A percentile compares a stretch with the other conserved stretches of the same genome.
Conservation (phyloP, 495 filamentous ascomycete species). For the Aspergillus bridgeri region DNA sequence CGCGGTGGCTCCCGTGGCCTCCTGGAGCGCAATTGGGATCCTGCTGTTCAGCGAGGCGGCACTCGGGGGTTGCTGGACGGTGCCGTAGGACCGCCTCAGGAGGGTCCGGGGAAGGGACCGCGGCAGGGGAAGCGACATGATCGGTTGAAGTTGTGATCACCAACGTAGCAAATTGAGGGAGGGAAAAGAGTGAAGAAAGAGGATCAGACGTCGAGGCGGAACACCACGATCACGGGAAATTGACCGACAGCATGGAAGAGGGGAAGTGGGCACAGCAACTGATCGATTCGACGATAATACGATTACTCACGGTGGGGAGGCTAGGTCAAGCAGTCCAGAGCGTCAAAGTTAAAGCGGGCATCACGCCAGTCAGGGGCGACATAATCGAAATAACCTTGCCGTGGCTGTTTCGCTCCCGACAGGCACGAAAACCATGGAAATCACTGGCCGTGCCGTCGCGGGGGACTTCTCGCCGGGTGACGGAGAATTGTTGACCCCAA, state of each 20-base stretch:
- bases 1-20: constrained; percentile 53
- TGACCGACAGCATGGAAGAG: not conserved
- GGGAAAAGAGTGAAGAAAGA: not conserved
- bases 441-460: too few species aligned
- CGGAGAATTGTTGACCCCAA: constrained; percentile 11
- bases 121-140: constrained; percentile 30
- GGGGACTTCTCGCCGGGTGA: too few species aligned
- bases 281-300: not conserved
- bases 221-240: not conserved
- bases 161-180: not conserved
- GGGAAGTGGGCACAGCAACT: not conserved
- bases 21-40: constrained; percentile 40
- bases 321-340: not conserved
- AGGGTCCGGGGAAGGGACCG: constrained; percentile 30
- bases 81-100: constrained; percentile 39
- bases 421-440: too few species aligned
- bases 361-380: not conserved
- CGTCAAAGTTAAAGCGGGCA: not conserved
- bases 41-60: constrained; percentile 29
- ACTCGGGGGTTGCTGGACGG: constrained; percentile 38
- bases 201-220: not conserved
- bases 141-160: not conserved
- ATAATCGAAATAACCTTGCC: not conserved
- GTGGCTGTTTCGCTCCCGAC: too few species aligned
- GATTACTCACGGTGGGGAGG: not conserved